A percentile compares a stretch with the other conserved stretches of the same genome.
Evolutionary conservation across 78 protist species (phyloP).

Genomic region (Tieghemostelium lacteum): DNA sequence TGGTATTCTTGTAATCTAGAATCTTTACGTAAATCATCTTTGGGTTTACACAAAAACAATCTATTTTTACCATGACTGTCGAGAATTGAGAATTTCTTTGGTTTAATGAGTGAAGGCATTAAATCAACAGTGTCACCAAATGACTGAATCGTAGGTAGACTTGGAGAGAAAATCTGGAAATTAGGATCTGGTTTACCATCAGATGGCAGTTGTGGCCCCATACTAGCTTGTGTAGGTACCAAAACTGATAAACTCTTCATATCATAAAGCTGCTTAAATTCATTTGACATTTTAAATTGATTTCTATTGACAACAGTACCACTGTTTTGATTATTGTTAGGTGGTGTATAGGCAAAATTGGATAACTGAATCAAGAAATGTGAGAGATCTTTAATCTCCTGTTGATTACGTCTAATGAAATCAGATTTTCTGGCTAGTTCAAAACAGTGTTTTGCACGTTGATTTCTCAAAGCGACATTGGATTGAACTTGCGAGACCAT

Average conservation of each 20-base stretch:
- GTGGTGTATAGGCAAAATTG: background rate
- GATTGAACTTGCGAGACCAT: background rate
- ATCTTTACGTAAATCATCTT: constrained; percentile 97
- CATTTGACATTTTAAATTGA: background rate
- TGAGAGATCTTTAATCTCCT: background rate
- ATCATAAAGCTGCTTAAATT: background rate
- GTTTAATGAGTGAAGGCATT: constrained; percentile 88
- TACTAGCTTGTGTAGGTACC: constrained; percentile 73
- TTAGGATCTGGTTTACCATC: constrained; percentile 11
- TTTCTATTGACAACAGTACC: too few relatives aligned
- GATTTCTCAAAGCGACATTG: background rate
- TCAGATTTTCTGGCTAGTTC: background rate
- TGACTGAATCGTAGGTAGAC: constrained; percentile 51
- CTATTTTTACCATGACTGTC: constrained; percentile 78
- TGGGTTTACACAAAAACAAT: constrained; percentile 92
- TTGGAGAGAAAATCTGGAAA: background rate
- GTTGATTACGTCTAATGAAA: constrained; percentile 5
- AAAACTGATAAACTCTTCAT: constrained; percentile 28
- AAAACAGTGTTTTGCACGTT: background rate
- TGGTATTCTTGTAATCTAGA: constrained; percentile 93
- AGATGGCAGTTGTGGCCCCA: constrained; percentile 56
- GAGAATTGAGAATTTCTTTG: constrained; percentile 84
- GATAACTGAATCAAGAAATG: constrained; percentile 2
- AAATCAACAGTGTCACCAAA: constrained; percentile 78
- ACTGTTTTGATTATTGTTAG: too few relatives aligned